These are phyloP conservation scores for Rhodotorula sp. DNA, from an alignment of 1,284 basidiomycete genomes.

Conservation along the genomic window DNA sequence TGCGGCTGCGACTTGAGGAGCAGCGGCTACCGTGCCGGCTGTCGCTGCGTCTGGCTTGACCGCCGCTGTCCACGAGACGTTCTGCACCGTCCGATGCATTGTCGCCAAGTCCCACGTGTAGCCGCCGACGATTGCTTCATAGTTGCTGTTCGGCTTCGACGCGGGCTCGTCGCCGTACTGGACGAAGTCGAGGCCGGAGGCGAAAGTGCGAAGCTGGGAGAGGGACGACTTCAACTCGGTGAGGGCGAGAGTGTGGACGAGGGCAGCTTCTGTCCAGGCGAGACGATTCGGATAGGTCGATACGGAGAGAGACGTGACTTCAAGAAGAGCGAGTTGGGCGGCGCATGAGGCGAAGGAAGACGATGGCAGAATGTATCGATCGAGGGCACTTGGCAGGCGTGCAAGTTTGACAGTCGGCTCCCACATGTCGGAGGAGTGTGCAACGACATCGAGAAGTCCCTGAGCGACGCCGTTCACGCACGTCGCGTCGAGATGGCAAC, in stretches of 20 bases:
- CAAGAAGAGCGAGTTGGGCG: slow-evolving; percentile 17
- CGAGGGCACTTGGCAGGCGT: slow-evolving; percentile 8
- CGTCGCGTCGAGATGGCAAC: slow-evolving; percentile 25
- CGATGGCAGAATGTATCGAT: slow-evolving; percentile 11
- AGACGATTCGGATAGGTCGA: slow-evolving; percentile 7
- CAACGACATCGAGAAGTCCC: slow-evolving; percentile 22
- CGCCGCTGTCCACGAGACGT: background rate
- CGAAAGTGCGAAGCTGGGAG: slow-evolving; percentile 11
- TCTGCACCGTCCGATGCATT: slow-evolving; percentile 10
- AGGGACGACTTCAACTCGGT: slow-evolving; percentile 21
- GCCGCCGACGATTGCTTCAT: slow-evolving; percentile 27
- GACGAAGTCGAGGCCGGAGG: slow-evolving; percentile 15
- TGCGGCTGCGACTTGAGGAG: background rate
- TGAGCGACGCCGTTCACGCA: slow-evolving; percentile 31
- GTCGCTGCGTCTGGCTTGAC: slow-evolving; percentile 1
- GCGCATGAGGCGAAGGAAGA: background rate
- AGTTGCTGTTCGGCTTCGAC: slow-evolving; percentile 23
- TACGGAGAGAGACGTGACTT: slow-evolving; percentile 8
- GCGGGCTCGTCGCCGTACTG: slow-evolving; percentile 28
- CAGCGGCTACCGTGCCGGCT: background rate
- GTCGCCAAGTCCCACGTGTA: slow-evolving; percentile 31
- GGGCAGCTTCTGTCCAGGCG: slow-evolving; percentile 10
- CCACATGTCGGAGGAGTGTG: slow-evolving; percentile 12
- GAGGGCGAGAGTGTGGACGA: slow-evolving; percentile 12
- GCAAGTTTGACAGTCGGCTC: slow-evolving; percentile 22